A percentile compares a stretch with the other conserved stretches of the same genome.
These are phyloP conservation scores for Opeltia flavorubescens DNA, from an alignment of 495 filamentous ascomycete genomes.

Conservation along the genomic window DNA sequence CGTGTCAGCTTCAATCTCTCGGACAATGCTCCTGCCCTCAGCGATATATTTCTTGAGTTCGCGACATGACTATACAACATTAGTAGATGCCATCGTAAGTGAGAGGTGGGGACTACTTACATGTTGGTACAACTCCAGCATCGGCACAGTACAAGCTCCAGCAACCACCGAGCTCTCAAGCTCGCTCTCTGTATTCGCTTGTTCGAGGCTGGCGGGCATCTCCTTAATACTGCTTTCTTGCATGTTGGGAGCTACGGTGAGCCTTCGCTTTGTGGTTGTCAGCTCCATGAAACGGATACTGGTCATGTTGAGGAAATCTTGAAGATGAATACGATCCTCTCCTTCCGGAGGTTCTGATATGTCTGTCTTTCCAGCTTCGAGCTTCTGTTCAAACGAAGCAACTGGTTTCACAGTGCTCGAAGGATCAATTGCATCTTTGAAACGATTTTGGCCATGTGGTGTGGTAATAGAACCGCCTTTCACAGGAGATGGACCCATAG, in stretches of 20 bases:
- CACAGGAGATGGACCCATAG: slow-evolving; percentile 28
- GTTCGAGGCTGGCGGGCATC: slow-evolving; percentile 27
- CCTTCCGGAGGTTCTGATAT: slow-evolving; percentile 24
- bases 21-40: slow-evolving; percentile 74
- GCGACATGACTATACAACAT: slow-evolving; percentile 63
- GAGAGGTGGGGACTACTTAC: slow-evolving; percentile 31
- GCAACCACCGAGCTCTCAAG: slow-evolving; percentile 74
- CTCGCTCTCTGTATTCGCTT: slow-evolving; percentile 17
- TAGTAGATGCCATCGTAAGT: slow-evolving; percentile 22
- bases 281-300: slow-evolving; percentile 96
- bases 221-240: slow-evolving; percentile 31
- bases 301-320: slow-evolving; percentile 89
- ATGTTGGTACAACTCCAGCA: slow-evolving; percentile 89
- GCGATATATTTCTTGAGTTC: slow-evolving; percentile 92
- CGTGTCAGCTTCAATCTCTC: slow-evolving; percentile 76
- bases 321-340: slow-evolving; percentile 63
- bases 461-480: slow-evolving; percentile 26
- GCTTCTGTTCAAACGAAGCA: slow-evolving; percentile 30
- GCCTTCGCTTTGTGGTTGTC: slow-evolving; percentile 76
- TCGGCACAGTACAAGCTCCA: slow-evolving; percentile 79
- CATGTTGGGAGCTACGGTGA: slow-evolving; percentile 53
- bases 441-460: slow-evolving; percentile 35
- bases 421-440: slow-evolving; percentile 30
- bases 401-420: slow-evolving; percentile 24
- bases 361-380: slow-evolving; percentile 15